A percentile compares a stretch with the other conserved stretches of the same genome.
Conservation (phyloP, 768 basidiomycete species). For the Mycena indigotica region DNA sequence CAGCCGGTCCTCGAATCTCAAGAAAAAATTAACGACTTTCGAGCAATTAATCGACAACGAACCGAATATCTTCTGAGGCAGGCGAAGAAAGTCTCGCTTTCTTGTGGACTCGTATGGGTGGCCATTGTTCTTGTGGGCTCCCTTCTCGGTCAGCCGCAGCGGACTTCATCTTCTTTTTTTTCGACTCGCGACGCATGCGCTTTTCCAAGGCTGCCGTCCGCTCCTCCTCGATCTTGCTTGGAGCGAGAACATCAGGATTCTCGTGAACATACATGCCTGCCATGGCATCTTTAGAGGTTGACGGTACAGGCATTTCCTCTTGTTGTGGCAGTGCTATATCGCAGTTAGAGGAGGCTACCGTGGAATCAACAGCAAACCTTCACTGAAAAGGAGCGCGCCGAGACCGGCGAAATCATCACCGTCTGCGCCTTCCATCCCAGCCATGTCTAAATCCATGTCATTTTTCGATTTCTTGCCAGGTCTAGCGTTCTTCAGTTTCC, state of each 20-base stretch:
- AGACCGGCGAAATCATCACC: slow-evolving; percentile 62
- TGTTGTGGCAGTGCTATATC: slow-evolving; percentile 40
- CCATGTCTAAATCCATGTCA: slow-evolving; percentile 39
- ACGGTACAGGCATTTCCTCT: slow-evolving; percentile 16
- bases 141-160: slow-evolving; percentile 22
- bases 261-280: slow-evolving; percentile 75
- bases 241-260: slow-evolving; percentile 69
- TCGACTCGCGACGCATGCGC: slow-evolving; percentile 26
- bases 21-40: neutral
- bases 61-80: slow-evolving; percentile 31
- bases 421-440: slow-evolving; percentile 34
- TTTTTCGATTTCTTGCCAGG: slow-evolving; percentile 36
- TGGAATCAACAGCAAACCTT: slow-evolving; percentile 45
- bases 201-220: slow-evolving; percentile 55
- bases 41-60: too few species aligned
- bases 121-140: slow-evolving; percentile 56
- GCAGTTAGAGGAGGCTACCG: neutral
- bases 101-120: slow-evolving; percentile 65
- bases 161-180: slow-evolving; percentile 16
- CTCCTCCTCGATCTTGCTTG: slow-evolving; percentile 70
- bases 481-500: slow-evolving; percentile 75
- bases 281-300: slow-evolving; percentile 53
- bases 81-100: slow-evolving; percentile 35
- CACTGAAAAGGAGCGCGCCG: slow-evolving; percentile 69
- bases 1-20: slow-evolving; percentile 56